Evolutionary conservation across 1,284 basidiomycete genomes (phyloP).

Genomic region (Sparassis latifolia): DNA sequence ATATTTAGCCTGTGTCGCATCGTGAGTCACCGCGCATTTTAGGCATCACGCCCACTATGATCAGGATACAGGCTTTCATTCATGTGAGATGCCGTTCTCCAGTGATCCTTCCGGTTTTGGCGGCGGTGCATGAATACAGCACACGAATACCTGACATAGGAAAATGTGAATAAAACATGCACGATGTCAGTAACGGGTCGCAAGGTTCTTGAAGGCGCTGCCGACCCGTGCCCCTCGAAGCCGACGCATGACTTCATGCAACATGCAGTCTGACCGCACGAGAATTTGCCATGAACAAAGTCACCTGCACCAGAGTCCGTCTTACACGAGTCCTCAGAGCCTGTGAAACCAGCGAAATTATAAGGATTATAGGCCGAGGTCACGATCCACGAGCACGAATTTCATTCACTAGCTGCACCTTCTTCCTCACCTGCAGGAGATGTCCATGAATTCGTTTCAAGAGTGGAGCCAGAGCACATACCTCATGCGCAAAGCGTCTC

Average conservation of each 20-base stretch:
- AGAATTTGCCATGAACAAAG: background rate
- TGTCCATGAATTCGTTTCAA: constrained; percentile 13
- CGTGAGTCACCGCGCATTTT: background rate
- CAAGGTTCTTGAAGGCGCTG: too few relatives aligned
- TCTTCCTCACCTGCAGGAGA: constrained; percentile 51
- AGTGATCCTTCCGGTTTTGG: constrained; percentile 6
- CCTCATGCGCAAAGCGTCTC: constrained; percentile 63
- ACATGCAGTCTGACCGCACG: too few relatives aligned
- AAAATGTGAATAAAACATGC: too few relatives aligned
- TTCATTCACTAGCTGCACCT: constrained; percentile 42
- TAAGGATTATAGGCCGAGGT: constrained; percentile 9
- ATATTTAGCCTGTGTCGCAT: constrained; percentile 7
- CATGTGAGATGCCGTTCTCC: background rate
- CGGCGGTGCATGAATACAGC: background rate
- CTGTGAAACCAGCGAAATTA: constrained; percentile 9
- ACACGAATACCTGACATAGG: too few relatives aligned
- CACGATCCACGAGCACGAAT: constrained; percentile 43
- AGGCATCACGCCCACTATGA: constrained; percentile 4
- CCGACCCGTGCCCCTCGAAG: too few relatives aligned
- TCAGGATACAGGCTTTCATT: constrained; percentile 1
- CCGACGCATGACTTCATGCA: too few relatives aligned
- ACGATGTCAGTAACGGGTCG: too few relatives aligned
- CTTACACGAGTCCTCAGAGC: background rate
- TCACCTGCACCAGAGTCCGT: background rate
- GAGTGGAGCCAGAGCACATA: constrained; percentile 27